These are phyloP conservation scores for Pezizomycotina sp. DNA, from an alignment of 2,329 filamentous ascomycete genomes.

Conservation along the genomic window DNA sequence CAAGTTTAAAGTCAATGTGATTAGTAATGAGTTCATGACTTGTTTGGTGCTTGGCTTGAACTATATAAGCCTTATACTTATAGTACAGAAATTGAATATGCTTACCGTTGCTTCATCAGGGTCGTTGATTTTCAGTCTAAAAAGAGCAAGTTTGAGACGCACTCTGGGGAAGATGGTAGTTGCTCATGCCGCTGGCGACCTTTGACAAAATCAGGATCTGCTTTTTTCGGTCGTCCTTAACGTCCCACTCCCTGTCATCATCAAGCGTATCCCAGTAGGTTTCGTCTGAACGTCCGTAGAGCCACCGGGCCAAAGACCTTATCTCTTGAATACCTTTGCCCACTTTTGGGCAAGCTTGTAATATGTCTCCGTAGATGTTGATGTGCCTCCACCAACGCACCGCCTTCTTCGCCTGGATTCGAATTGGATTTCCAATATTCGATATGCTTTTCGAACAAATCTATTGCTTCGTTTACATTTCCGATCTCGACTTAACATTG, in stretches of 20 bases:
- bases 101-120: slow-evolving; percentile 58
- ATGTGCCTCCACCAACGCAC: slow-evolving; percentile 60
- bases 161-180: slow-evolving; percentile 73
- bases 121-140: slow-evolving; percentile 55
- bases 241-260: slow-evolving; percentile 84
- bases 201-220: slow-evolving; percentile 43
- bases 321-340: slow-evolving; percentile 50
- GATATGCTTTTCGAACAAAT: slow-evolving; percentile 27
- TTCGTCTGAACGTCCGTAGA: slow-evolving; percentile 60
- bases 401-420: slow-evolving; percentile 28
- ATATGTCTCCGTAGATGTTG: slow-evolving; percentile 69
- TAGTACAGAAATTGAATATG: slow-evolving; percentile 14
- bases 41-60: background rate
- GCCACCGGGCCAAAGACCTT: slow-evolving; percentile 61
- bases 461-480: slow-evolving; percentile 26
- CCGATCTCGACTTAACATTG: slow-evolving; percentile 27
- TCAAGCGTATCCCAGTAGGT: slow-evolving; percentile 56
- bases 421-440: slow-evolving; percentile 31
- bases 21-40: too few relatives aligned
- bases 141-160: slow-evolving; percentile 66
- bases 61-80: background rate
- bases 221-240: slow-evolving; percentile 47
- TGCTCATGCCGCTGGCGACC: background rate
- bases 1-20: background rate
- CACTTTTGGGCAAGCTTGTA: slow-evolving; percentile 47